Conservation (phyloP, 1,284 basidiomycete species). For the Pholiota adiposa region DNA sequence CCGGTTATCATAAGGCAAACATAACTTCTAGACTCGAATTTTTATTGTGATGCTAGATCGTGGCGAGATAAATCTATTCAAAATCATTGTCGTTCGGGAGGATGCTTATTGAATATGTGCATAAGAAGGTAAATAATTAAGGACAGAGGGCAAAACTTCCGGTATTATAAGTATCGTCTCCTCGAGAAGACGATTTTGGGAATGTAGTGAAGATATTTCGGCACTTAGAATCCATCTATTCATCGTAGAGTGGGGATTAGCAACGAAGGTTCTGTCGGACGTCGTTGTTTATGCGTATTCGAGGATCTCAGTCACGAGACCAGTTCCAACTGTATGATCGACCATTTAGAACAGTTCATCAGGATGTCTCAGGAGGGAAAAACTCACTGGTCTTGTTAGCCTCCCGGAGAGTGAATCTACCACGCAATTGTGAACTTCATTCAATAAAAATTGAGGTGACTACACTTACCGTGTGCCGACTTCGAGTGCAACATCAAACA, state of each 20-base stretch:
- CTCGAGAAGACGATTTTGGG: not conserved
- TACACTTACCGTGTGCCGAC: constrained; percentile 77
- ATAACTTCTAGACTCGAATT: not conserved
- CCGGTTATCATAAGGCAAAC: not conserved
- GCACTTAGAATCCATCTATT: constrained; percentile 1
- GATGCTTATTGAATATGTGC: constrained; percentile 12
- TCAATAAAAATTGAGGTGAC: not conserved
- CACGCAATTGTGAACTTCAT: constrained; percentile 3
- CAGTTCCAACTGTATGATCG: constrained; percentile 75
- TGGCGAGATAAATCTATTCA: no score
- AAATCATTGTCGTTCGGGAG: not conserved
- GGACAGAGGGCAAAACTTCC: constrained; percentile 4
- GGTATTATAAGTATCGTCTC: constrained; percentile 13
- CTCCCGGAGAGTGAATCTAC: constrained; percentile 94
- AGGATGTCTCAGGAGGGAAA: not conserved
- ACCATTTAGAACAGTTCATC: constrained; percentile 7
- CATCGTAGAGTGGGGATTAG: constrained; percentile 27
- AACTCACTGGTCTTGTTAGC: constrained; percentile 89
- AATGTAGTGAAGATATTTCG: not conserved
- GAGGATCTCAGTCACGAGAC: constrained; percentile 86
- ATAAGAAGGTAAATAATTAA: constrained; percentile 19
- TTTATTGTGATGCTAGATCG: not conserved
- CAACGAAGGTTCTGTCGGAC: constrained; percentile 10
- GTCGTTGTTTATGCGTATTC: constrained; percentile 38
- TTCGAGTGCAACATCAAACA: constrained; percentile 92